A percentile compares a stretch with the other conserved stretches of the same genome.
Evolutionary conservation across 1,139 yeast species (phyloP).

Genomic region (Pichia sp.): DNA sequence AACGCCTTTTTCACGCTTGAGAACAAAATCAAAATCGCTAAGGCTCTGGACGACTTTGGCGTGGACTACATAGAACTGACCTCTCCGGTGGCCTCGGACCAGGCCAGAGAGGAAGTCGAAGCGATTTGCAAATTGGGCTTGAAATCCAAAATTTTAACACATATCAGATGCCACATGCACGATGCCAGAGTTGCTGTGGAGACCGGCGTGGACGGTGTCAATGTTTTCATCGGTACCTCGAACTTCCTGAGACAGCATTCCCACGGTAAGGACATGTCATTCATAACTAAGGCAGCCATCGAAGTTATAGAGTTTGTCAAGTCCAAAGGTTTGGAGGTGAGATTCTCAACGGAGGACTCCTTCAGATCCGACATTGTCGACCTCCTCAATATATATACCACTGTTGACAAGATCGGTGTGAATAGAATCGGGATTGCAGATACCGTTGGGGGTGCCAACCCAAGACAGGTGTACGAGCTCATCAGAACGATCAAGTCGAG

Average conservation of each 20-base stretch:
- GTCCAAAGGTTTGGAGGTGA: constrained; percentile 53
- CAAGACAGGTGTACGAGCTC: constrained; percentile 56
- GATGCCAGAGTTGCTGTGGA: constrained; percentile 57
- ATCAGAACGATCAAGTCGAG: constrained; percentile 55
- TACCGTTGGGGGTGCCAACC: constrained; percentile 60
- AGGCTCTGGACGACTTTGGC: constrained; percentile 55
- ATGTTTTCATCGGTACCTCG: constrained; percentile 56
- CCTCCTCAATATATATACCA: constrained; percentile 51
- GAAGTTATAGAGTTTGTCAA: constrained; percentile 57
- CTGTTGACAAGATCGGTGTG: constrained; percentile 56
- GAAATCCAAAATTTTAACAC: constrained; percentile 52
- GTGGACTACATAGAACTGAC: constrained; percentile 58
- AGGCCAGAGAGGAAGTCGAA: constrained; percentile 53
- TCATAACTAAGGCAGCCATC: constrained; percentile 49
- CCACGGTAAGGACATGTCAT: constrained; percentile 55
- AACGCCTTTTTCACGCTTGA: constrained; percentile 54
- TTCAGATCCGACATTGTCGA: constrained; percentile 57
- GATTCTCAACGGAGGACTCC: constrained; percentile 55
- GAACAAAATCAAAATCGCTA: constrained; percentile 52
- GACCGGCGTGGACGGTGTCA: constrained; percentile 59
- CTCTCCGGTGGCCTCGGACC: constrained; percentile 56
- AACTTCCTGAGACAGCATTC: constrained; percentile 50
- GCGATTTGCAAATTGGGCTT: constrained; percentile 55
- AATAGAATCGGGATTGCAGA: constrained; percentile 60
- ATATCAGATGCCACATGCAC: constrained; percentile 57